Evolutionary conservation across 257 asterid species (phyloP).

Genomic region (Solanum bukasovii): DNA sequence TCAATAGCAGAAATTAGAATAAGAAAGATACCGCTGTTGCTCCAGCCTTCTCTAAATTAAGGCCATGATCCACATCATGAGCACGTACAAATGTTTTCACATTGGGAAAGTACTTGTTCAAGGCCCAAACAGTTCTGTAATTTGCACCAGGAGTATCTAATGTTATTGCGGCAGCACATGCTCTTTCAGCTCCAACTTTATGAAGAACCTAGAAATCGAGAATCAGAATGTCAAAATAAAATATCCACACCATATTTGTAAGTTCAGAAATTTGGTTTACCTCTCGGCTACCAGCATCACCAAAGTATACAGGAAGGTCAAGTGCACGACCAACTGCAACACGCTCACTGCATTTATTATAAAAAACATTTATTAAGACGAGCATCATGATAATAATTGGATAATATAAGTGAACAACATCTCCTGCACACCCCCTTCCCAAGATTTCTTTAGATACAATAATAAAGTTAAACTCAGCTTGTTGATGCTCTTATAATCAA

Average conservation of each 20-base stretch:
- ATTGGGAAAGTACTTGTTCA: conserved; percentile 92
- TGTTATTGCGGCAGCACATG: conserved; percentile 97
- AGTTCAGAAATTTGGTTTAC: conserved; percentile 26
- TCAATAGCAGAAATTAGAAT: background rate
- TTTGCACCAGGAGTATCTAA: conserved; percentile 98
- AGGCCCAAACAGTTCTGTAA: conserved; percentile 99
- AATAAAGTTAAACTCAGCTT: background rate
- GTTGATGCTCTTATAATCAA: background rate
- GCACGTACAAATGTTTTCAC: conserved; percentile 98
- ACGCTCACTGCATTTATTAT: conserved; percentile 59
- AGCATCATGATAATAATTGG: background rate
- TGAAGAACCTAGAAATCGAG: conserved; percentile 71
- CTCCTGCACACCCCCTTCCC: background rate
- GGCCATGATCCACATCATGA: conserved; percentile 98
- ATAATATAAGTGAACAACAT: background rate
- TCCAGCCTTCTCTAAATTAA: conserved; percentile 95
- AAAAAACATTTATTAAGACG: background rate
- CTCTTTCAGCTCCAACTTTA: conserved; percentile 95
- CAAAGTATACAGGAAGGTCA: conserved; percentile 99
- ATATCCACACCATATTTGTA: background rate
- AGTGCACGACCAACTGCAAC: conserved; percentile 94
- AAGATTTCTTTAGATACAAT: background rate
- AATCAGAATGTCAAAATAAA: conserved; percentile 8
- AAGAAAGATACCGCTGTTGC: conserved; percentile 80
- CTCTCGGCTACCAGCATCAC: conserved; percentile 99